Evolutionary conservation across 2,329 filamentous ascomycete genomes (phyloP).

Genomic region (Ampelomyces quisqualis): DNA sequence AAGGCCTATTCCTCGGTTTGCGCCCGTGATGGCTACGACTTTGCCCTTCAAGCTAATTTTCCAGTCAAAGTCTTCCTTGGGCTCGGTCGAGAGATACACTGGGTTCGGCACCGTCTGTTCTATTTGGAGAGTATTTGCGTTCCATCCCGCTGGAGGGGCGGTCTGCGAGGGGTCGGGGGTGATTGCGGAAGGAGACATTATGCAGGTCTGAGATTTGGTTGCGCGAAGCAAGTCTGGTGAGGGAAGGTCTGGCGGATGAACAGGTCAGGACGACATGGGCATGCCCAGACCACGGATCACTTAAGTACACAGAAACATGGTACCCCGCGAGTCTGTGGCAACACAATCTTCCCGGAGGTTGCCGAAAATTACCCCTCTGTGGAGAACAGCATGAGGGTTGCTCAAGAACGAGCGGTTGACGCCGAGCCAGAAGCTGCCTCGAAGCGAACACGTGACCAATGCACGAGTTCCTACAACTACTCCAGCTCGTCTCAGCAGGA

Average conservation of each 20-base stretch:
- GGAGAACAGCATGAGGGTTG: conserved; percentile 3
- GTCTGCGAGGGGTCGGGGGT: conserved; percentile 17
- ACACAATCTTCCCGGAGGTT: conserved; percentile 8
- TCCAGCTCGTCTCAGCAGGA: background rate
- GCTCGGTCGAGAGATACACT: conserved; percentile 46
- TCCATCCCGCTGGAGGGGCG: conserved; percentile 16
- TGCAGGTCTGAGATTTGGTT: conserved; percentile 1
- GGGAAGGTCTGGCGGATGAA: conserved; percentile 16
- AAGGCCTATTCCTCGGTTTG: conserved; percentile 46
- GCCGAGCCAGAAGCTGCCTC: conserved; percentile 7
- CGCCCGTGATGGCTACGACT: conserved; percentile 38
- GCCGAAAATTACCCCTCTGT: conserved; percentile 2
- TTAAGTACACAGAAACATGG: conserved; percentile 23
- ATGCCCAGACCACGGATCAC: conserved; percentile 11
- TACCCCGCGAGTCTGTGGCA: conserved; percentile 16
- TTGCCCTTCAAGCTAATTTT: conserved; percentile 49
- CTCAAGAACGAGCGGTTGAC: background rate
- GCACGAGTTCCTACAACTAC: conserved; percentile 5
- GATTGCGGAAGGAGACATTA: conserved; percentile 36
- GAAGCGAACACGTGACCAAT: conserved; percentile 17
- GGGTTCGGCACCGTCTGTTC: conserved; percentile 31
- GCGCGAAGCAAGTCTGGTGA: conserved; percentile 11
- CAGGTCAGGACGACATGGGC: conserved; percentile 2
- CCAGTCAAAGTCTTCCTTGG: conserved; percentile 49
- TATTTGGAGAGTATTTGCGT: conserved; percentile 16